A percentile compares a stretch with the other conserved stretches of the same genome.
These are phyloP conservation scores for Boletus sp. DNA, from an alignment of 768 basidiomycete genomes.

Conservation along the genomic window DNA sequence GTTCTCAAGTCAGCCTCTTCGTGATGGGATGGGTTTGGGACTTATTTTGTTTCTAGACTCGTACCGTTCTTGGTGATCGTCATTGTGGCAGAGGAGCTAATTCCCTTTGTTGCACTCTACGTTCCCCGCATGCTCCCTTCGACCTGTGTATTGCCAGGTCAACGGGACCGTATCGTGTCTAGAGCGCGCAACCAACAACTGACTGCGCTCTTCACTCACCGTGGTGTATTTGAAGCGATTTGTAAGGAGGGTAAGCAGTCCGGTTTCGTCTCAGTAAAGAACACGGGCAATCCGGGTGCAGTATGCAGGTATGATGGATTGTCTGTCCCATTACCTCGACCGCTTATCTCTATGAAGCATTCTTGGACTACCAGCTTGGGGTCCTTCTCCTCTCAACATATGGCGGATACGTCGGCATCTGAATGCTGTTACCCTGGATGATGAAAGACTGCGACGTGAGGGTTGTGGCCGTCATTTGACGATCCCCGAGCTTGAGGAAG, in stretches of 20 bases:
- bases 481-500: constrained; percentile 54
- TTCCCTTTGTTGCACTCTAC: constrained; percentile 82
- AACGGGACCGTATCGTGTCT: constrained; percentile 61
- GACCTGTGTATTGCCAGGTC: constrained; percentile 80
- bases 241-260: constrained; percentile 33
- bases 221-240: constrained; percentile 33
- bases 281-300: constrained; percentile 30
- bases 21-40: neutral
- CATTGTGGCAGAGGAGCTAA: constrained; percentile 71
- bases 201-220: constrained; percentile 37
- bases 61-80: constrained; percentile 77
- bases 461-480: constrained; percentile 43
- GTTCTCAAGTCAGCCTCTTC: constrained; percentile 55
- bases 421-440: constrained; percentile 51
- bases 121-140: constrained; percentile 83
- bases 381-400: constrained; percentile 31
- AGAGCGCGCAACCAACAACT: constrained; percentile 49
- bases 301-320: constrained; percentile 54
- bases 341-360: constrained; percentile 35
- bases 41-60: constrained; percentile 39
- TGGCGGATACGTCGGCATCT: constrained; percentile 39
- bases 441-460: constrained; percentile 56
- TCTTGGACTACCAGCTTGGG: constrained; percentile 38
- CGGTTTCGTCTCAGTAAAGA: constrained; percentile 23
- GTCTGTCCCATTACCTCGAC: neutral